Conservation (phyloP, 2,329 filamentous ascomycete species). For the Golovinomyces cichoracearum region DNA sequence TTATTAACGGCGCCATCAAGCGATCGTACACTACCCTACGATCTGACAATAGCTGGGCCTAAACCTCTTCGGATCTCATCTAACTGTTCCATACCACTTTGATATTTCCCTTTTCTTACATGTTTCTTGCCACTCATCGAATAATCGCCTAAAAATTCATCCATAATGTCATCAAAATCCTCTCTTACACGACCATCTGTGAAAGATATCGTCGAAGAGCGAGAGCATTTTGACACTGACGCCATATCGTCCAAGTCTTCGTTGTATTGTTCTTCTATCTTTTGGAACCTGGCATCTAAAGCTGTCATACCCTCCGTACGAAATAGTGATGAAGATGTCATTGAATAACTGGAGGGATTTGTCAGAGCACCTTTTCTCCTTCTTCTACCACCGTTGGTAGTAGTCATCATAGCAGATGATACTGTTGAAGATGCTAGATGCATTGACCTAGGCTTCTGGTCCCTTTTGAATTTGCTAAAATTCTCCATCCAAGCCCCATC, state of each 20-base stretch:
- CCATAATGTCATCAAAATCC: slow-evolving; percentile 76
- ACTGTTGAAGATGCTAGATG: slow-evolving; percentile 25
- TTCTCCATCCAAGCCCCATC: slow-evolving; percentile 74
- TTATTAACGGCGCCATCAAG: too few species aligned
- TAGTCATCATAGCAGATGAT: slow-evolving; percentile 46
- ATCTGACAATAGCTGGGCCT: slow-evolving; percentile 42
- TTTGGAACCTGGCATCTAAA: slow-evolving; percentile 77
- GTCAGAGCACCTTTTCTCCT: slow-evolving; percentile 89
- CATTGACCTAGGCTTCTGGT: slow-evolving; percentile 27
- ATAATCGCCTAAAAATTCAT: slow-evolving; percentile 65
- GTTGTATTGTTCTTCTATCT: slow-evolving; percentile 60
- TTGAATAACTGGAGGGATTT: slow-evolving; percentile 63
- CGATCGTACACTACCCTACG: too few species aligned
- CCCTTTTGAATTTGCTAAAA: slow-evolving; percentile 84
- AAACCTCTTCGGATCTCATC: slow-evolving; percentile 67
- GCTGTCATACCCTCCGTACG: slow-evolving; percentile 68
- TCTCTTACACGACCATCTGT: slow-evolving; percentile 40
- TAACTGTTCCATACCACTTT: slow-evolving; percentile 62
- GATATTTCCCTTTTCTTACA: slow-evolving; percentile 56
- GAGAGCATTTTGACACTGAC: slow-evolving; percentile 33
- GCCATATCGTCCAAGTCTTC: slow-evolving; percentile 35
- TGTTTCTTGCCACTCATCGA: slow-evolving; percentile 45
- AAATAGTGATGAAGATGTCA: slow-evolving; percentile 69
- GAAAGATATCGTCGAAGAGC: slow-evolving; percentile 37
- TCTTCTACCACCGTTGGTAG: slow-evolving; percentile 60